Base-by-base conservation (phyloP, 2,329 filamentous ascomycete species). In the Periconia macrospinosa region DNA sequence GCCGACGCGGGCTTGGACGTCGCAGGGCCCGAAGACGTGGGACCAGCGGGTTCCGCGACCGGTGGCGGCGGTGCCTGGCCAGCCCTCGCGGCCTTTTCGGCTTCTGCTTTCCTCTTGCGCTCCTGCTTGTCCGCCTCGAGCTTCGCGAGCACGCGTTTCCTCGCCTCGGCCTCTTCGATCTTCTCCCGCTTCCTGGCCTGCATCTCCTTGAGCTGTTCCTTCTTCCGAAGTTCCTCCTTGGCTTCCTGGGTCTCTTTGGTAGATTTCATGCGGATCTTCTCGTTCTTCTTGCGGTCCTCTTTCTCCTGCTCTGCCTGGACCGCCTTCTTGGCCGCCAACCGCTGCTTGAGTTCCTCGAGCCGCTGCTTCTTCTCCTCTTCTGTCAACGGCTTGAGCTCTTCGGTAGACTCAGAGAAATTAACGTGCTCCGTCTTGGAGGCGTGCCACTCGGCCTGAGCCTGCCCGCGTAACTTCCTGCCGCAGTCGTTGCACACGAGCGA, bases 401-500 rank as follows among this genome's bases (percentile, higher is more conserved):
- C 93, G 3, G 90, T 93, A 0, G 92, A 97, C 73, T 99, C 92
- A 18, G 89, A 84, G 71, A 99, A 99, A 75, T 97, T 89, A 45
- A 87, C 85, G 74, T 99, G 94, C 46, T 91, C 89, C 9, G 91
- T 93, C 78, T 96, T 96, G 67, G 86, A 86, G 30, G 92, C 94
- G 72, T 99, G 94, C 72, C 91, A 96, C 66, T 93, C 88, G 10
- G 92, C 94, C 61, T 93, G 85, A 23, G 86, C 86, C 60, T 88
- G 85, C 67, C 86, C 91, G 62, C 90, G 84, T 76, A 99, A 95
- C 71, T 86, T 89, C 82, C 96, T 97, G 69, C 89, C 89, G 70
- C 94, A 99, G 52, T 97, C 93, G 60, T 96, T 94, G 82, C 94
- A 99, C 47, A 95, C 83, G 51, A 97, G 85, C 46, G 91, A 96